Percentiles rank a stretch among this genome's conserved stretches.
These are phyloP conservation scores for Boletus speciosus DNA, from an alignment of 768 basidiomycete species.

Conservation along the genomic window DNA sequence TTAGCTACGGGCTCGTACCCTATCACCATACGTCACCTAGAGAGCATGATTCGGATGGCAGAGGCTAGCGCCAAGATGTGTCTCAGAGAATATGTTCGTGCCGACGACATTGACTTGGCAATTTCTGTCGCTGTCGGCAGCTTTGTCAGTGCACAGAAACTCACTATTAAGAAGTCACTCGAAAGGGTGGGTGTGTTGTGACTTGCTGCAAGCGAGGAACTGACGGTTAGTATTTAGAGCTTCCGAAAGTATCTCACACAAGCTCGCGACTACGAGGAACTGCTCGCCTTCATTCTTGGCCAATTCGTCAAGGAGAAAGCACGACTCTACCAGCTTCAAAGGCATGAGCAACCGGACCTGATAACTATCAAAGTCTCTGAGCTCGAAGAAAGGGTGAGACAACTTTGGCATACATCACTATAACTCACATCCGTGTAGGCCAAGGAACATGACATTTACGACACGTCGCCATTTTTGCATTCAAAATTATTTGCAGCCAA, in stretches of 20 bases:
- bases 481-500: constrained; percentile 85
- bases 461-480: constrained; percentile 78
- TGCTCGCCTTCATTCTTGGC: constrained; percentile 91
- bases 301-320: constrained; percentile 91
- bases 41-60: constrained; percentile 99
- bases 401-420: background rate
- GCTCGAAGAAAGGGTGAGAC: constrained; percentile 75
- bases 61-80: constrained; percentile 99
- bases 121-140: constrained; percentile 94
- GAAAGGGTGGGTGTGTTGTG: constrained; percentile 60
- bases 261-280: constrained; percentile 92
- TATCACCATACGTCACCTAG: constrained; percentile 95
- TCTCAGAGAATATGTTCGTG: constrained; percentile 89
- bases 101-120: constrained; percentile 95
- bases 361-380: constrained; percentile 76
- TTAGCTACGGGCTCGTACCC: constrained; percentile 98
- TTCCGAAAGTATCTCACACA: constrained; percentile 98
- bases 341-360: constrained; percentile 71
- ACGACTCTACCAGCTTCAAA: constrained; percentile 74
- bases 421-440: constrained; percentile 49
- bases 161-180: constrained; percentile 96
- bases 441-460: constrained; percentile 96
- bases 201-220: background rate
- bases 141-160: constrained; percentile 96
- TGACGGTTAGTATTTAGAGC: constrained; percentile 48